Evolutionary conservation across 345 rosid genomes (phyloP), one percentile per base, ranked within the genome.

Genomic region (Eucalyptus pumila): DNA sequence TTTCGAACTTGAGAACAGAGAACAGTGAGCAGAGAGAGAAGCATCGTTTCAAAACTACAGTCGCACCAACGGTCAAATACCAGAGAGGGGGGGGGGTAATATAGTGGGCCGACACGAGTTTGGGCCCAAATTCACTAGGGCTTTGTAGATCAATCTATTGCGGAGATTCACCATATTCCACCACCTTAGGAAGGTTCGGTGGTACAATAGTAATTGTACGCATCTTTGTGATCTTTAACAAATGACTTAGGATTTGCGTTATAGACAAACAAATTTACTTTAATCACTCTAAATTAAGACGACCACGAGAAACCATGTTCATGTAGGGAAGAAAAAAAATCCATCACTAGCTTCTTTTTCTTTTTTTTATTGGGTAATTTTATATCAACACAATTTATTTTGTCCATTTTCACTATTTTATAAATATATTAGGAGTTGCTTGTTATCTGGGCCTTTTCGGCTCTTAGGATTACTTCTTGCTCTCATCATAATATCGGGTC

Each of bases 381-480:
- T 26, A 37, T 37, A 19, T 72, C 7, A 7, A 11, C 3, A 10
- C 9, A 11, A 4, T 76, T 21, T 4, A 37, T 37, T 19, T 2
- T 21, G 8, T 16, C 15, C 3, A 24, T 56, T 21, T 37, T 6
- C 4, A 5, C 8, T 40, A 3, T 3, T 6, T 1, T 21, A 21
- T 37, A 40, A 76, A 76, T 6, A 6, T 11, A 11, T 12, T 5
- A 5, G 1, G 9, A 76, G 3, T 40, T 40, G 26, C 9, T 5
- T 2, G 0, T 19, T 40, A 14, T 76, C 3, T 2, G 5, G 14
- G 26, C 4, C 14, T 72, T 37, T 72, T 5, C 3, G 4, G 7
- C 44, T 34, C 13, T 34, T 72, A 21, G 14, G 5, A 40, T 76
- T 21, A 19, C 11, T 65, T 65, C 21, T 65, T 65, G 19, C 4